phyloP scores from a whole-genome alignment of 2,329 filamentous ascomycete species.

The Clathrospora elynae region DNA sequence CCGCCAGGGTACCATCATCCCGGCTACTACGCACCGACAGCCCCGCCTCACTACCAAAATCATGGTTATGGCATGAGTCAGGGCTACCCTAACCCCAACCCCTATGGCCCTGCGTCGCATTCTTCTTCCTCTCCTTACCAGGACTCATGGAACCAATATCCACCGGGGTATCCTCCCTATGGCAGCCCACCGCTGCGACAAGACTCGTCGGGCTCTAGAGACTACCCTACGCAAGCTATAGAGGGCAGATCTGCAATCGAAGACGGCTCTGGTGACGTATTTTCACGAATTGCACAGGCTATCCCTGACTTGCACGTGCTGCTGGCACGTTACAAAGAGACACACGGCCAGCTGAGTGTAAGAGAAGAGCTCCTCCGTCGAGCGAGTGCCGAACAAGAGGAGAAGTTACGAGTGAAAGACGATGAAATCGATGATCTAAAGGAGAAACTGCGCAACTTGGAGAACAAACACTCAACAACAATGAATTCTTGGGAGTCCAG shows the following conservation, averaged over 20 bases:
- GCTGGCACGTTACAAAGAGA: conserved; percentile 56
- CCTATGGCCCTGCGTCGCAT: conserved; percentile 45
- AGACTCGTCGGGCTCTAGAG: conserved; percentile 46
- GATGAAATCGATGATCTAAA: conserved; percentile 58
- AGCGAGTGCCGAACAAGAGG: conserved; percentile 56
- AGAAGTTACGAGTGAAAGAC: conserved; percentile 59
- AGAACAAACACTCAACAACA: conserved; percentile 54
- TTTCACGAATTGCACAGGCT: conserved; percentile 46
- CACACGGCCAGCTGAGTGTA: conserved; percentile 56
- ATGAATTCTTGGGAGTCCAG: conserved; percentile 50
- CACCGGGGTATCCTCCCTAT: conserved; percentile 44
- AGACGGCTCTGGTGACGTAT: conserved; percentile 46
- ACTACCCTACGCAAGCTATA: conserved; percentile 37
- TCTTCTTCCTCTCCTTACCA: conserved; percentile 46
- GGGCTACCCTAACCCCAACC: conserved; percentile 37
- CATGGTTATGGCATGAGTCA: conserved; percentile 45
- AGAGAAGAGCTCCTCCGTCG: conserved; percentile 58
- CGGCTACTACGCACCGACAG: conserved; percentile 43
- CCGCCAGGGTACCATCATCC: conserved; percentile 47
- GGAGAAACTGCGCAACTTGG: conserved; percentile 56
- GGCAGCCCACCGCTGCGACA: conserved; percentile 45
- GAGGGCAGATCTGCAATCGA: conserved; percentile 43
- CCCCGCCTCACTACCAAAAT: conserved; percentile 45
- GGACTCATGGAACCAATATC: conserved; percentile 44
- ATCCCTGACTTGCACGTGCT: conserved; percentile 48